Evolutionary conservation across 192 early-diverging fungal genomes (phyloP), one percentile per base, ranked within the genome.

Genomic region (Entomortierella chlamydospora): DNA sequence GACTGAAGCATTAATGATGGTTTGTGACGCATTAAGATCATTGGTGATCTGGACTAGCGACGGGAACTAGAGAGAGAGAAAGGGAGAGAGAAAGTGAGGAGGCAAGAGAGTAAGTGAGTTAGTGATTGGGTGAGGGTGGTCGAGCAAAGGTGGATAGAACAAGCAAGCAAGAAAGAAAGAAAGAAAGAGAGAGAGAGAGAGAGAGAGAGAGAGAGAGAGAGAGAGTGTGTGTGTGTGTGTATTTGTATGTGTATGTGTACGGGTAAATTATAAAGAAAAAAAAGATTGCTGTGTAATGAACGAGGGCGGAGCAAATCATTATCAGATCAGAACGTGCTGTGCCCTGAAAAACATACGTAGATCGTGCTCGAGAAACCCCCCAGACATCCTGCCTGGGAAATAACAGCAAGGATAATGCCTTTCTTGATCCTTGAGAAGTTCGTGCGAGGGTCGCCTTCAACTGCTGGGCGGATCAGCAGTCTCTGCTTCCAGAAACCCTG

Each of bases 1-100:
- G 13, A 82, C 81, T 12, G 82, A 81, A 15, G 82, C 63, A 50
- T 80, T 81, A 49, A 85, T 73, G 22, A 72, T 67, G 0, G 81
- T 81, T 9, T 67, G 51, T 7, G 68, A 77, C 9, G 84, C 79
- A 29, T 81, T 39, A 11, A 85, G 73, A 26, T 85, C 84, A 20
- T 60, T 41, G 11, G 72, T 81, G 57, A 85, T 83, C 51, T 79
- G 61, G 12, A 79, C 76, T 3, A 79, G 47, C 2, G 76, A 79
- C 54, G 76, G 76, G 58, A 79, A 79, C 76, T 79, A 56, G 39
- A 34, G 15, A 41, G 6, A 41, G 39, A 41, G 39, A 34, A 64
- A 20, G 18, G 26, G 22, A 31, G 30, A 17, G 28, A 29, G 45
- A 5, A 51, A 51, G 50, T n/a, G n/a, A n/a, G n/a, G n/a, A n/a